Percentiles rank a stretch among this genome's conserved stretches.
Conservation (phyloP, 495 filamentous ascomycete genomes). For the Friedmanniomyces endolithicus region DNA sequence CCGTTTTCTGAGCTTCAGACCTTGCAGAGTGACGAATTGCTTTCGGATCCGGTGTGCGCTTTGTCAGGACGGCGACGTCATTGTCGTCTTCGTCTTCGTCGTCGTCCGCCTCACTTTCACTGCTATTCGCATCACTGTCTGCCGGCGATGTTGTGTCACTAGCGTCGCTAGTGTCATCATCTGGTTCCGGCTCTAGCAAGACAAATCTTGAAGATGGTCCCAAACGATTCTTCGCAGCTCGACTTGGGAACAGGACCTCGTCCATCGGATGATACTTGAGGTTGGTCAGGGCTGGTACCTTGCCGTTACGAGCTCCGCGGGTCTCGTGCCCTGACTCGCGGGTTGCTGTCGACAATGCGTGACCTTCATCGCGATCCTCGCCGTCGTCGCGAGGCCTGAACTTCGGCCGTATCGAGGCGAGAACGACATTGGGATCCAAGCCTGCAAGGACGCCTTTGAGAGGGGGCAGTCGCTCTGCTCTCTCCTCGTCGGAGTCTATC, state of each 20-base stretch:
- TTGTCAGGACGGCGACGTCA: not conserved
- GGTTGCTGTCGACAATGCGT: not conserved
- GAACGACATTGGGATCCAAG: not conserved
- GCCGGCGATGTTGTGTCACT: not conserved
- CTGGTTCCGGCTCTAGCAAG: not conserved
- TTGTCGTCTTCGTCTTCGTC: slow-evolving; percentile 3
- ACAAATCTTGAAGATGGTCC: not conserved
- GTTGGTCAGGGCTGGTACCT: not conserved
- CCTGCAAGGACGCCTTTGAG: not conserved
- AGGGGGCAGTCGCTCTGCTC: not conserved
- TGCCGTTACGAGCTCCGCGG: not conserved
- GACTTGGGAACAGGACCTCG: not conserved
- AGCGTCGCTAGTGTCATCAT: not conserved
- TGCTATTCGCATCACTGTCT: not conserved
- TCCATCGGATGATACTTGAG: not conserved
- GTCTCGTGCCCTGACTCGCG: not conserved
- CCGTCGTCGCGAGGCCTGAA: not conserved
- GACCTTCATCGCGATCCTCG: not conserved
- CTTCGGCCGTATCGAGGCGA: not conserved
- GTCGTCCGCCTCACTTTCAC: too few relatives aligned
- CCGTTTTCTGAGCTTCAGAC: not conserved
- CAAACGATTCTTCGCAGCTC: not conserved
- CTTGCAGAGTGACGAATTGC: slow-evolving; percentile 7
- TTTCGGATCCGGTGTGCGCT: slow-evolving; percentile 2
- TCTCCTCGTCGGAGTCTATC: not conserved